Base-by-base conservation (phyloP, 179 eudicot species). In the Nepenthes alata region DNA sequence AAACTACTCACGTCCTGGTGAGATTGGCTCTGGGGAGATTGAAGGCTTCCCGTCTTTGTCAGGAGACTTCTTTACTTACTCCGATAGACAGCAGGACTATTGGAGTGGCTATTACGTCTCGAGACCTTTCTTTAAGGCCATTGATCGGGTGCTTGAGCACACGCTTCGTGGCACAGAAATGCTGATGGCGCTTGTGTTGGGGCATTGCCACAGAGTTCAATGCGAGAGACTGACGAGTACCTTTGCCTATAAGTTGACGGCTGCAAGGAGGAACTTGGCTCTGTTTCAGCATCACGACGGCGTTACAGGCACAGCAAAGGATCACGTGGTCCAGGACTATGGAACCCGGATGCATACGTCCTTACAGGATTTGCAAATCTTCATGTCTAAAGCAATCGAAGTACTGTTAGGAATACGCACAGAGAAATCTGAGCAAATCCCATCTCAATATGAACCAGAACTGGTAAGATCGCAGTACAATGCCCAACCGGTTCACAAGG, bases 61-160 rank as follows among this genome's bases (percentile, higher is more conserved):
- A 4, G 99, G 99, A 45, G 99, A 94, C 37, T 94, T 90, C 80
- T 94, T 94, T 68, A 94, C 99, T 10, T 94, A 94, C 68, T 83
- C 99, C 48, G 97, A 94, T 69, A 75, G 97, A 62, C 80, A 90
- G 62, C 84, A 87, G 67, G 99, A 94, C 74, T 94, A 94, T 67
- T 94, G 99, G 99, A 94, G 99, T 74, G 99, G 99, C 4, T 94
- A 90, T 74, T 90, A 94, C 73, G 99, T 94, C 61, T 90, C 99
- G 37, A 85, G 97, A 62, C 99, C 99, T 49, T 94, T 94, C 75
- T 94, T 87, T 66, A 90, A 94, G 79, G 97, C 91, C 38, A 94
- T 94, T 59, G 97, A 94, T 64, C 94, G 97, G 52, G 97, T 94
- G 47, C 70, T 94, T 53, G 99, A 93, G 79, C 98, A 93, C 36